Percentiles rank a stretch among this genome's conserved stretches.
Conservation (phyloP, 257 asterid species). For the Ballota nigra region DNA sequence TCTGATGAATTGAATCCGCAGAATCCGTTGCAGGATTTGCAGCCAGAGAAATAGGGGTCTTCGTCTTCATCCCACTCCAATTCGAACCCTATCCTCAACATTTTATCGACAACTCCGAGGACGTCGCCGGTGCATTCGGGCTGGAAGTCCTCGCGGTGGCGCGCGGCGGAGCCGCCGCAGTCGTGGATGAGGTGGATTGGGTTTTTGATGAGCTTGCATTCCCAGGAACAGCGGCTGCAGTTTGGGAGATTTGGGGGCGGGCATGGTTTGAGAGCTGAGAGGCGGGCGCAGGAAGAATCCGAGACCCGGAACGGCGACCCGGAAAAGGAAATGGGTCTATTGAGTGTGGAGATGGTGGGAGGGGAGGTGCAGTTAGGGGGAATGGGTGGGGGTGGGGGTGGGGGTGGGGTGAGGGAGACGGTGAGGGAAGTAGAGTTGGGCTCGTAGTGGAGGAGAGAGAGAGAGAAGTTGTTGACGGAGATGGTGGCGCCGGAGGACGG, state of each 20-base stretch:
- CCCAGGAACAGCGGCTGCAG: conserved; percentile 69
- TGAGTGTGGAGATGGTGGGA: conserved; percentile 38
- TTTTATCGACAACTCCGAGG: conserved; percentile 65
- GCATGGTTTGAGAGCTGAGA: conserved; percentile 66
- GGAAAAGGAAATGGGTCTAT: conserved; percentile 50
- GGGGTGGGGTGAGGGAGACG: conserved; percentile 38
- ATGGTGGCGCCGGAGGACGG: conserved; percentile 50
- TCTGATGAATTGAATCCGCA: conserved; percentile 80
- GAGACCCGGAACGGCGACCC: conserved; percentile 76
- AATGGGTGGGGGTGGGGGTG: conserved; percentile 10
- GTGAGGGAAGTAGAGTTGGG: conserved; percentile 58
- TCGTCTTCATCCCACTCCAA: conserved; percentile 78
- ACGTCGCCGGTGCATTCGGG: conserved; percentile 74
- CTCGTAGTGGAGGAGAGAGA: conserved; percentile 59
- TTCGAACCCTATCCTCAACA: conserved; percentile 60
- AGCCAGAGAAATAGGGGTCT: conserved; percentile 60
- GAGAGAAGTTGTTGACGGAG: conserved; percentile 49
- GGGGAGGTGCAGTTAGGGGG: conserved; percentile 47
- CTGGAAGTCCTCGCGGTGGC: conserved; percentile 52
- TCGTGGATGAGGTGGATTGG: conserved; percentile 60
- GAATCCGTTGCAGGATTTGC: conserved; percentile 66
- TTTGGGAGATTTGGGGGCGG: conserved; percentile 59
- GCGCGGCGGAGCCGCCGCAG: conserved; percentile 48
- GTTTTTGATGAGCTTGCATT: conserved; percentile 63
- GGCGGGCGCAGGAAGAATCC: conserved; percentile 80